Conservation (phyloP, 306 rosid genomes). For the cucumber (Cucumis sativus) region Cucumber_9930_V3 NC_026656.2:4922001-4922500, state of each 20-base stretch:
- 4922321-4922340: constrained; percentile 68
- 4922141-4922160: neutral
- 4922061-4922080: neutral
- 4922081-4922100: neutral
- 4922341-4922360: constrained; percentile 8
- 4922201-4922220: neutral
- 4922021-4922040: neutral
- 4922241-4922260: constrained; percentile 96
- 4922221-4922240: constrained; percentile 54
- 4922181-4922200: neutral
- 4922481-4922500: constrained; percentile 53
- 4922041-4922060: neutral
- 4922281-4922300: constrained; percentile 85
- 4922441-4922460: constrained; percentile 99
- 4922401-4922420: constrained; percentile 3
- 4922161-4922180: neutral
- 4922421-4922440: constrained; percentile 10
- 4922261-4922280: constrained; percentile 90
- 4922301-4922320: constrained; percentile 98
- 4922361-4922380: neutral
- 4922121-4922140: neutral
- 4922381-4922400: neutral
- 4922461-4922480: constrained; percentile 83
- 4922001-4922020: neutral
- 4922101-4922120: neutral